Base-by-base conservation (phyloP, 2,329 filamentous ascomycete genomes). In the Lachnellula hyalina region DNA sequence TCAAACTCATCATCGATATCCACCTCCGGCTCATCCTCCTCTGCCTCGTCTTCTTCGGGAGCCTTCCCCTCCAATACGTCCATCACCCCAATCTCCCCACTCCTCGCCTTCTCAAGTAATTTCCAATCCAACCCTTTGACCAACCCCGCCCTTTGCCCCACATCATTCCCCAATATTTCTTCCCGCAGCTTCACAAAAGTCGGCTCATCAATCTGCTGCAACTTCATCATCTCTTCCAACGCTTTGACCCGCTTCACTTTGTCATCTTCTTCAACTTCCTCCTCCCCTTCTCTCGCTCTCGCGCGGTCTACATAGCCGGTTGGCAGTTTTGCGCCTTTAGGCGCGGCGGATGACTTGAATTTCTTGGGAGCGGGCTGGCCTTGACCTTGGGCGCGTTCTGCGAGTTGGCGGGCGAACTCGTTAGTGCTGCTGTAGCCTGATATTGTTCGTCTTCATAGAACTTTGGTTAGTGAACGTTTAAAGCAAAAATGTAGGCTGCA, bases 61-160 rank as follows among this genome's bases (percentile, higher is more conserved):
- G 62, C 63, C 12, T 62, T 61, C 11, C 64, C 64, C 1, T 70
- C 67, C 7, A 72, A 66, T 9, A 72, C 57, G 61, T 66, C 56
- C 68, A 63, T 41, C 64, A 50, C 69, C 1, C 90, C 78, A 70
- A 92, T 53, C 69, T 91, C 88, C 41, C 87, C 89, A 53, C 78
- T 80, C 57, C 80, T 80, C 56, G 88, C 79, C 61, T 85, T 78
- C 69, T 88, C 82, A 28, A 92, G 74, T 12, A 97, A 75, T 70
- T 88, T 87, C 69, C 90, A 88, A 72, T 99, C 94, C 49, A 99
- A 73, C 0, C 94, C 94, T 68, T 96, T 97, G 47, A 97, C 86
- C 61, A 96, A 73, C 76, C 96, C 90, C 14, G 91, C 96, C 63
- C 84, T 90, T 14, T 76, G 76, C 21, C 53, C 58, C 1, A 60